Base-by-base conservation (phyloP, 805 yeast species). In the Ogataea polymorpha region DNA sequence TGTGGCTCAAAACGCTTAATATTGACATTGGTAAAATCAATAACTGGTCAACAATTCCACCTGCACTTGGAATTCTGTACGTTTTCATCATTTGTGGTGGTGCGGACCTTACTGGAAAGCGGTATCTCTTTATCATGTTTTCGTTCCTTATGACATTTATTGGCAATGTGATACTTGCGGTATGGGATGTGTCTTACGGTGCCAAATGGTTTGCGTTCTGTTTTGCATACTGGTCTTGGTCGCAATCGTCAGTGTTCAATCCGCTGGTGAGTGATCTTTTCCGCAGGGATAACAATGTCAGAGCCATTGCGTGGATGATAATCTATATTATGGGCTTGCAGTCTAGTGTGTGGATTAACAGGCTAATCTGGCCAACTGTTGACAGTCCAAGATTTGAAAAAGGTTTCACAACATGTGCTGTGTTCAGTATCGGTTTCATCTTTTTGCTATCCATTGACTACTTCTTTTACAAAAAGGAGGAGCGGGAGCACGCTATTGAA, bases 151-250 rank as follows among this genome's bases (percentile, higher is more conserved):
- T 79, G 68, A 79, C 77, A 49, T 62, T 76, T 20, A 53, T 72
- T 6, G 80, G 83, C 11, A 77, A 79, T 54, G 66, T 67, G 1
- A 63, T 80, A 17, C 61, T 80, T 48, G 79, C 80, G 5, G 71
- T 71, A 32, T 80, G 86, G 86, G 59, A 78, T 47, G 76, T 80
- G 21, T 68, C 79, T 0, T 66, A 66, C 30, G 44, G 66, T n/a
- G 78, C 84, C 12, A 78, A 80, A 58, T 79, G 85, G 84, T 77
- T 71, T 64, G 86, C 79, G 0, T 80, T 75, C 56, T 66, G 78
- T 52, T 66, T 74, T 35, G 77, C 75, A 15, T 80, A 79, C 53
- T 76, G 77, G 58, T 75, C 80, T 11, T 79, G 82, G 72, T 75
- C 84, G 13, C 75, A 75, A 57, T 78, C 83, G 2, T 80, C 85